A percentile compares a stretch with the other conserved stretches of the same genome.
These are phyloP conservation scores for Nigrospora osmanthi DNA, from an alignment of 2,329 filamentous ascomycete species.

Conservation along the genomic window DNA sequence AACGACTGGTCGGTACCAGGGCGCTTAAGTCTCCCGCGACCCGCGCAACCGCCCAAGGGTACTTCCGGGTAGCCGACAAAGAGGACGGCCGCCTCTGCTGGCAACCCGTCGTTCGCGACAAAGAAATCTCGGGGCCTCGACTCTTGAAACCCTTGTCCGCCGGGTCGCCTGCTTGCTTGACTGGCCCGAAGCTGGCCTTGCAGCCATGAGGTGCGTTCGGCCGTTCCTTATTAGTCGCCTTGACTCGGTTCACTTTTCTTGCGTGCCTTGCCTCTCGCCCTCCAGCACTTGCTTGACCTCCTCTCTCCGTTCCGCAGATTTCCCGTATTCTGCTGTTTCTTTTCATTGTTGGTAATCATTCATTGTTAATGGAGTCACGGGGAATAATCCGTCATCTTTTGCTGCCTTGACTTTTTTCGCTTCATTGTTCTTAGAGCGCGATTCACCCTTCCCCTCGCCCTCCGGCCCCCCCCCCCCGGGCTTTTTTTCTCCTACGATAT, in stretches of 20 bases:
- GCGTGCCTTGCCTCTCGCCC: background rate
- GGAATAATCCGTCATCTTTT: slow-evolving; percentile 4
- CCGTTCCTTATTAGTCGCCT: background rate
- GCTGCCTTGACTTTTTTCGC: background rate
- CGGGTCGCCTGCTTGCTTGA: slow-evolving; percentile 4
- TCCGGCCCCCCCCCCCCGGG: background rate
- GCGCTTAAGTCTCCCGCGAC: slow-evolving; percentile 16
- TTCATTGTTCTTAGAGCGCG: slow-evolving; percentile 8
- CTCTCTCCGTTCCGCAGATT: slow-evolving; percentile 20
- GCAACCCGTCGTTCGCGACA: slow-evolving; percentile 9
- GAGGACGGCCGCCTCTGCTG: slow-evolving; percentile 7
- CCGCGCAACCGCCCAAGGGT: slow-evolving; percentile 13
- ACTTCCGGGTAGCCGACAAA: slow-evolving; percentile 13
- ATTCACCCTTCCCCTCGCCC: background rate
- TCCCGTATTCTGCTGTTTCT: background rate
- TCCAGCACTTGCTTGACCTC: background rate
- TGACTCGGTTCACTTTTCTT: slow-evolving; percentile 1
- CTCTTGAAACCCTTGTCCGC: slow-evolving; percentile 3
- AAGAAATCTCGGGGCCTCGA: slow-evolving; percentile 10
- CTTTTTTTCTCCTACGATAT: background rate
- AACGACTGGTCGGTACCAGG: background rate
- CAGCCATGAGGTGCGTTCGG: slow-evolving; percentile 1
- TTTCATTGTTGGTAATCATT: slow-evolving; percentile 1
- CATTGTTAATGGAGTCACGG: slow-evolving; percentile 5
- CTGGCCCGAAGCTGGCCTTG: background rate